These are phyloP conservation scores for Marasmius fiardii DNA, from an alignment of 1,284 basidiomycete species.

Conservation along the genomic window DNA sequence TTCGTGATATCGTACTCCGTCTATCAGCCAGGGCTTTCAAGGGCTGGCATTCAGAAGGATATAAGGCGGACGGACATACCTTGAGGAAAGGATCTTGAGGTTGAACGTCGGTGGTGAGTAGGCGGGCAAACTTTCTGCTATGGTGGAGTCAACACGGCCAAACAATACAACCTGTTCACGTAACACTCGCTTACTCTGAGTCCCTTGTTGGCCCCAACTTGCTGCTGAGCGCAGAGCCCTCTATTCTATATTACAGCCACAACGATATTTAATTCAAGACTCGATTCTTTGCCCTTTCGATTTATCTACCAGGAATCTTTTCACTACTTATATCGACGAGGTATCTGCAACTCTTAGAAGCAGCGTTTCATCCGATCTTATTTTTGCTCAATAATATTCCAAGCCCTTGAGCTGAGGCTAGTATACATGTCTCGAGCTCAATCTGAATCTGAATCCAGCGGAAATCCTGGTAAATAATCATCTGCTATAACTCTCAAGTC, in stretches of 20 bases:
- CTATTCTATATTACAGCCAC: too few relatives aligned
- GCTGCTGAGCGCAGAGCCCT: too few relatives aligned
- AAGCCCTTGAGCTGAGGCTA: too few relatives aligned
- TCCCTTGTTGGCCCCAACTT: not conserved
- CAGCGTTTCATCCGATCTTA: too few relatives aligned
- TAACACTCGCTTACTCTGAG: not conserved
- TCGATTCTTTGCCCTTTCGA: too few relatives aligned
- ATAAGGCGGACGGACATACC: not conserved
- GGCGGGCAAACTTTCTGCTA: not conserved
- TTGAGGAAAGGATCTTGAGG: conserved; percentile 4
- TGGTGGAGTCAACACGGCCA: not conserved
- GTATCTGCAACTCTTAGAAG: too few relatives aligned
- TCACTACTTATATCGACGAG: too few relatives aligned
- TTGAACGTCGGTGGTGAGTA: not conserved
- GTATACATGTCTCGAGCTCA: too few relatives aligned
- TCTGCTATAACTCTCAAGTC: not conserved
- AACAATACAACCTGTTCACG: not conserved
- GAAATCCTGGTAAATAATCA: not conserved
- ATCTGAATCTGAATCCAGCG: too few relatives aligned
- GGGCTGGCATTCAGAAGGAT: not conserved
- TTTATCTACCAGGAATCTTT: too few relatives aligned
- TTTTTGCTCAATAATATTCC: too few relatives aligned
- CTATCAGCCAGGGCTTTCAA: not conserved
- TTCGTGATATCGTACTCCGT: not conserved
- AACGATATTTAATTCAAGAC: too few relatives aligned